Conservation (phyloP, 2,329 filamentous ascomycete genomes). For the Incumbomyces lentus region DNA sequence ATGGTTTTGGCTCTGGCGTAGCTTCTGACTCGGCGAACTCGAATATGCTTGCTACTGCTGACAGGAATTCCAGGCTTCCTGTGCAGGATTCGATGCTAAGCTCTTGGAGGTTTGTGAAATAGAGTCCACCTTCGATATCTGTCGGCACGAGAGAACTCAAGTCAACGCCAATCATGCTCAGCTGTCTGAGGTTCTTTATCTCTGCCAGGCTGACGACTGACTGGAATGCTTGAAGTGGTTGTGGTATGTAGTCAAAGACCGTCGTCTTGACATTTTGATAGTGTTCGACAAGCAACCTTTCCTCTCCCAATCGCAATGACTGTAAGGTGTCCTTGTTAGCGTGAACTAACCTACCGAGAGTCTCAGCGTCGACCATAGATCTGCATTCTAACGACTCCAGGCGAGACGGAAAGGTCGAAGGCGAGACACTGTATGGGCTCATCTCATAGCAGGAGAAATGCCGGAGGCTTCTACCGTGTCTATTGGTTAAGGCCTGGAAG, state of each 20-base stretch:
- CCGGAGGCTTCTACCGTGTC: constrained; percentile 11
- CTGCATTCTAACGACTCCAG: constrained; percentile 17
- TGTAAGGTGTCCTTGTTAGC: constrained; percentile 14
- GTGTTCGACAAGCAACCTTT: constrained; percentile 16
- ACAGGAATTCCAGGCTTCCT: constrained; percentile 14
- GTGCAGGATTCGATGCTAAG: constrained; percentile 18
- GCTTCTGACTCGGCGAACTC: constrained; percentile 12
- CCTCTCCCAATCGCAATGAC: constrained; percentile 18
- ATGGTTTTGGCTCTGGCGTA: constrained; percentile 10
- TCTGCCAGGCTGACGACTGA: constrained; percentile 11
- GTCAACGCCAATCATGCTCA: constrained; percentile 16
- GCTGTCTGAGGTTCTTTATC: constrained; percentile 13
- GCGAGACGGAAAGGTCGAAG: constrained; percentile 8
- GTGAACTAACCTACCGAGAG: constrained; percentile 13
- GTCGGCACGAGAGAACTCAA: constrained; percentile 12
- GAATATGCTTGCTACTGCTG: constrained; percentile 14
- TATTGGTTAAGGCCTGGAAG: not conserved
- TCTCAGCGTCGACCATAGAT: constrained; percentile 15
- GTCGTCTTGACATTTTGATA: constrained; percentile 11
- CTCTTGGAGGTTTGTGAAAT: constrained; percentile 16
- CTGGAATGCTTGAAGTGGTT: constrained; percentile 14
- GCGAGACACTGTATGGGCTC: constrained; percentile 1
- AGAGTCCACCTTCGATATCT: constrained; percentile 12
- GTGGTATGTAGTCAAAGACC: constrained; percentile 11
- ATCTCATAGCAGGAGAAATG: constrained; percentile 16